These are phyloP conservation scores for Chenopodium quinoa DNA, from an alignment of 148 eudicot species.

Conservation along the genomic window DNA sequence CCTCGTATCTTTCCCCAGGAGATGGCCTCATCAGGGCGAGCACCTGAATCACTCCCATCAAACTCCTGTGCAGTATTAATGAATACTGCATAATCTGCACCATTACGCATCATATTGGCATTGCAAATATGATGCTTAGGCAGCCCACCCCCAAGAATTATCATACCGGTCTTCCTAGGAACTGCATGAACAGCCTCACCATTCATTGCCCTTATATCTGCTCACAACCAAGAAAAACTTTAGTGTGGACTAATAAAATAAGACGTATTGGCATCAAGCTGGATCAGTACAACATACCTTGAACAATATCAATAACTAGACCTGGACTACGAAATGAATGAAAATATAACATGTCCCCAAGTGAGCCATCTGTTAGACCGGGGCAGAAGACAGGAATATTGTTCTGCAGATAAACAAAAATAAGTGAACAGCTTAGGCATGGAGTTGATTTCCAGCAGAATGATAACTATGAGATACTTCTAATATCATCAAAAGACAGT, in stretches of 20 bases:
- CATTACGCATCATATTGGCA: constrained; percentile 95
- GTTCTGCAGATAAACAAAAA: constrained; percentile 47
- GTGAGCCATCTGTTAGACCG: constrained; percentile 86
- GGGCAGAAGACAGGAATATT: constrained; percentile 86
- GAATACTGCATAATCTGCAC: constrained; percentile 86
- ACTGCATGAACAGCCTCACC: constrained; percentile 51
- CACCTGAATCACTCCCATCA: constrained; percentile 91
- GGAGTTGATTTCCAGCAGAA: not conserved
- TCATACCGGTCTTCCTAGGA: constrained; percentile 86
- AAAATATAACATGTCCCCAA: constrained; percentile 92
- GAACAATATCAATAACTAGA: constrained; percentile 71
- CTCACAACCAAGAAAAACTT: not conserved
- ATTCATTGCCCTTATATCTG: constrained; percentile 85
- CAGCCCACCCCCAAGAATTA: constrained; percentile 83
- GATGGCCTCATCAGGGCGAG: constrained; percentile 85
- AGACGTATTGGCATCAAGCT: not conserved
- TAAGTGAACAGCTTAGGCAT: not conserved
- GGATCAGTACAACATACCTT: constrained; percentile 45
- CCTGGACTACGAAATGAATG: constrained; percentile 82
- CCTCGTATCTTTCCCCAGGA: constrained; percentile 86
- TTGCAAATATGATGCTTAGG: constrained; percentile 91
- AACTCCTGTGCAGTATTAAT: constrained; percentile 88
- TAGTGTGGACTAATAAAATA: not conserved
- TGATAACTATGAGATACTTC: not conserved
- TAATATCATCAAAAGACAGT: not conserved